Conservation (phyloP, 768 basidiomycete species). For the Fomitopsis serialis region DNA sequence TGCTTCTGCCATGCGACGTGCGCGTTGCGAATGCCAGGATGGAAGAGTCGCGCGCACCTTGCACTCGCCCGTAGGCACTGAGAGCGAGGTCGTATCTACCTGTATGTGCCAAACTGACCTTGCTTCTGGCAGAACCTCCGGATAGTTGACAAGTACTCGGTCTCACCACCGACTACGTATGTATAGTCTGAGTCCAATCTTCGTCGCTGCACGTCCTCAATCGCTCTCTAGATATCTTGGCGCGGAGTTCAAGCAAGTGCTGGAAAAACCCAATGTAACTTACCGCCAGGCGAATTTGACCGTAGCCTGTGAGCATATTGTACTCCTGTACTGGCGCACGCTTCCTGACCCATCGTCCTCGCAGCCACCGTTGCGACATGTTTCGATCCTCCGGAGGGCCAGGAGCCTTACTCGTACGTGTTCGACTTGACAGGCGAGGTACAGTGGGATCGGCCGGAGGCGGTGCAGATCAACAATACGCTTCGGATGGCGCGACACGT, state of each 20-base stretch:
- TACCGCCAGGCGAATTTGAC: constrained; percentile 82
- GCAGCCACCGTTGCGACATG: constrained; percentile 61
- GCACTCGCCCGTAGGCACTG: too few species aligned
- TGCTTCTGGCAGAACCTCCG: constrained; percentile 53
- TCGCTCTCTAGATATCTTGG: constrained; percentile 61
- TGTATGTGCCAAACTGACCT: not conserved
- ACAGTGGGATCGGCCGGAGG: constrained; percentile 66
- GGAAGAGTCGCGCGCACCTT: too few species aligned
- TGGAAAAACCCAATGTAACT: constrained; percentile 67
- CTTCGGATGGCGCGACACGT: constrained; percentile 62
- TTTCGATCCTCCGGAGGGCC: constrained; percentile 69
- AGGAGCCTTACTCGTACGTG: constrained; percentile 69
- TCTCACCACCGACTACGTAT: constrained; percentile 69
- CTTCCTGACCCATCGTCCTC: constrained; percentile 7
- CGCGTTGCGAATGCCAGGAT: too few species aligned
- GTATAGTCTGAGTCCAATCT: constrained; percentile 26
- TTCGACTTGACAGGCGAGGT: constrained; percentile 86
- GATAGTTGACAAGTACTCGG: constrained; percentile 73
- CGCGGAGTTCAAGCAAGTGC: constrained; percentile 61
- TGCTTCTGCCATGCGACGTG: too few species aligned
- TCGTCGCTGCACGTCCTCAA: constrained; percentile 14
- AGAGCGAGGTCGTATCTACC: not conserved
- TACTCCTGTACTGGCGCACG: not conserved
- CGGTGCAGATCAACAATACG: constrained; percentile 75
- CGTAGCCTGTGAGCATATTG: constrained; percentile 47